Percentiles rank a stretch among this genome's conserved stretches.
phyloP scores from a whole-genome alignment of 192 early-diverging fungal genomes.

The Podila epicladia region DNA sequence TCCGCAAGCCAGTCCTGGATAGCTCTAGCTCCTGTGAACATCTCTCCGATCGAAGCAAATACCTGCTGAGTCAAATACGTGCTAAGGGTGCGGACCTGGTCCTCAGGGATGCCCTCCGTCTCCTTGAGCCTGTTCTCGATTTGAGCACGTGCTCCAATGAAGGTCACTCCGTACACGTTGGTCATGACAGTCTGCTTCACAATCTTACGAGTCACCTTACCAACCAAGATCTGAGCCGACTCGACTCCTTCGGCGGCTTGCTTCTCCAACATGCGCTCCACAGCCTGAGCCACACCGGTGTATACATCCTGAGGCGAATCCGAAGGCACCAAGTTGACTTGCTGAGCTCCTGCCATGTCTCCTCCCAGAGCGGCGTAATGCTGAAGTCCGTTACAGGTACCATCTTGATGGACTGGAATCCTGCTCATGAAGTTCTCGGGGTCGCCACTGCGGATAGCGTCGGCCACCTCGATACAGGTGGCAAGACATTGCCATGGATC shows the following conservation, averaged over 20 bases:
- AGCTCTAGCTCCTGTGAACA: conserved; percentile 89
- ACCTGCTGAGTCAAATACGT: conserved; percentile 84
- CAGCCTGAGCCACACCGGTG: conserved; percentile 83
- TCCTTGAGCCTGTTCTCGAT: conserved; percentile 88
- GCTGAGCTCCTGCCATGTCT: conserved; percentile 84
- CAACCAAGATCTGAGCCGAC: conserved; percentile 71
- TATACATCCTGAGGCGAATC: conserved; percentile 95
- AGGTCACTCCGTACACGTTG: conserved; percentile 98
- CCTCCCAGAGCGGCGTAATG: conserved; percentile 98
- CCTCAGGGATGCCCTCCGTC: conserved; percentile 71
- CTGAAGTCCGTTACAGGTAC: conserved; percentile 98
- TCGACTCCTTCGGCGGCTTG: conserved; percentile 70
- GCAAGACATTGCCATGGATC: conserved; percentile 96
- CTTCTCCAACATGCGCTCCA: conserved; percentile 73
- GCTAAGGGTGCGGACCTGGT: conserved; percentile 69
- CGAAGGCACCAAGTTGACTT: conserved; percentile 88
- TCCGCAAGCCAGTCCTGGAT: conserved; percentile 96
- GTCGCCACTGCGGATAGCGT: conserved; percentile 75
- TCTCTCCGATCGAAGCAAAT: conserved; percentile 86
- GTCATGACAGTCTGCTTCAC: conserved; percentile 99
- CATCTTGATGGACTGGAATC: conserved; percentile 96
- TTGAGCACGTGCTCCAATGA: conserved; percentile 91
- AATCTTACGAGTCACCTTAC: conserved; percentile 87
- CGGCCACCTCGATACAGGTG: conserved; percentile 85
- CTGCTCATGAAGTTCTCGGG: conserved; percentile 76